A percentile compares a stretch with the other conserved stretches of the same genome.
Conservation (phyloP, 768 basidiomycete genomes). For the Bullera alba region DNA sequence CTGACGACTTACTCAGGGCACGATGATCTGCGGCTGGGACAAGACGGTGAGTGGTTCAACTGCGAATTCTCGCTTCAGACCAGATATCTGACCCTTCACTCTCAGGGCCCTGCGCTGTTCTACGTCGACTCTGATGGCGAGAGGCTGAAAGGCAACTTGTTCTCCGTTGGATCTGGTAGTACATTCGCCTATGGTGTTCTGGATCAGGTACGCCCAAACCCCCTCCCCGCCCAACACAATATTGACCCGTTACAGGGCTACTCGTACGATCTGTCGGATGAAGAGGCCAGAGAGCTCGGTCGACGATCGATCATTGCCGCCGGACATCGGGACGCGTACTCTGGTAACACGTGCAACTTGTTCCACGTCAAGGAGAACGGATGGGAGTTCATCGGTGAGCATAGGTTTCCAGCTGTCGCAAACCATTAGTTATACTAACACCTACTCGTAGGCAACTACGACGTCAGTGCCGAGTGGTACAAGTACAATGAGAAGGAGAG, state of each 20-base stretch:
- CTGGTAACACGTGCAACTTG: conserved; percentile 77
- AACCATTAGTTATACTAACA: not conserved
- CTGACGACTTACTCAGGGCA: conserved; percentile 57
- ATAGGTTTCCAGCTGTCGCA: conserved; percentile 13
- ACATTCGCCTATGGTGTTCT: conserved; percentile 99
- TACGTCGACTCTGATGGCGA: conserved; percentile 98
- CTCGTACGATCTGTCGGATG: conserved; percentile 1
- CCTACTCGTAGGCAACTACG: conserved; percentile 75
- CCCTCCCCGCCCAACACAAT: not conserved
- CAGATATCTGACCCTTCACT: not conserved
- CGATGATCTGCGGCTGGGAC: conserved; percentile 99
- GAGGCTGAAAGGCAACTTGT: conserved; percentile 90
- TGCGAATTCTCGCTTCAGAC: not conserved
- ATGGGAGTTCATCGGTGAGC: conserved; percentile 89
- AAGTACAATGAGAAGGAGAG: conserved; percentile 51
- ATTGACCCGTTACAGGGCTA: not conserved
- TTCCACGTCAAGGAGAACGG: conserved; percentile 92
- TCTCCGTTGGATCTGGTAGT: conserved; percentile 96
- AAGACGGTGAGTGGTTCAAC: conserved; percentile 69
- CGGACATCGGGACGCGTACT: conserved; percentile 61
- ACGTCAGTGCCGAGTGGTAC: conserved; percentile 83
- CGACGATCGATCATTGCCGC: conserved; percentile 92
- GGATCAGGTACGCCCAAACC: conserved; percentile 69
- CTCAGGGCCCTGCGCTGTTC: conserved; percentile 84
- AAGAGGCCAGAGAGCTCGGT: conserved; percentile 59